Percentiles rank a stretch among this genome's conserved stretches.
These are phyloP conservation scores for Gracilariopsis chorda DNA, from an alignment of 23 red algal species.

Conservation along the genomic window DNA sequence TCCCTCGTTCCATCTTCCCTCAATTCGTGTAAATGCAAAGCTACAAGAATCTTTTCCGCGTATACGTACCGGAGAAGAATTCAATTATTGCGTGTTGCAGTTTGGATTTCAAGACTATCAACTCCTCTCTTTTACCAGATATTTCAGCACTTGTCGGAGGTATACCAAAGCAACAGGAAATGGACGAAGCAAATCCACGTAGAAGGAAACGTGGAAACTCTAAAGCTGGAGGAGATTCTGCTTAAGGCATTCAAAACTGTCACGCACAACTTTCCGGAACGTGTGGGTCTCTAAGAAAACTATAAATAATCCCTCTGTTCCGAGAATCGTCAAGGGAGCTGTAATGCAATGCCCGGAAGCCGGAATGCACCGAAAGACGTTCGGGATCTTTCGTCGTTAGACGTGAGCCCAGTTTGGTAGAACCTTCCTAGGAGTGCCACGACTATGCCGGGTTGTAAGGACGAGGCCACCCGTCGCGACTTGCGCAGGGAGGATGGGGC, in stretches of 20 bases:
- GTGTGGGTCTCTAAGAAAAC: constrained; percentile 12
- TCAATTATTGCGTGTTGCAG: background rate
- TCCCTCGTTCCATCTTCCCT: background rate
- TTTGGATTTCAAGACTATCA: background rate
- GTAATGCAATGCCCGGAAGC: no score
- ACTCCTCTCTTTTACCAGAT: background rate
- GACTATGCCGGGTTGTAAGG: no score
- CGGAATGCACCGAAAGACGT: no score
- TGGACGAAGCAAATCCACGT: background rate
- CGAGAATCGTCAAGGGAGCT: background rate
- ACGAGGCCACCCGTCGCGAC: no score
- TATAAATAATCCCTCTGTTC: background rate
- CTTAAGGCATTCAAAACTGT: background rate
- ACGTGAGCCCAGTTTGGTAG: no score
- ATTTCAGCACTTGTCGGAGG: background rate
- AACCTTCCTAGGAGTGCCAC: no score
- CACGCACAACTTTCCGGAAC: background rate
- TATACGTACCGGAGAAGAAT: background rate
- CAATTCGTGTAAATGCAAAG: background rate
- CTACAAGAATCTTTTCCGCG: background rate
- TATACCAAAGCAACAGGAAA: background rate
- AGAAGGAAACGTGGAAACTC: background rate
- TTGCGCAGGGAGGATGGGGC: no score
- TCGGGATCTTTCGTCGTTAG: no score
- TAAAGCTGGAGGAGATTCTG: background rate